Evolutionary conservation across 78 protist species (phyloP), one percentile per base, ranked within the genome.

Genomic region (Mastigamoeba balamuthi): DNA sequence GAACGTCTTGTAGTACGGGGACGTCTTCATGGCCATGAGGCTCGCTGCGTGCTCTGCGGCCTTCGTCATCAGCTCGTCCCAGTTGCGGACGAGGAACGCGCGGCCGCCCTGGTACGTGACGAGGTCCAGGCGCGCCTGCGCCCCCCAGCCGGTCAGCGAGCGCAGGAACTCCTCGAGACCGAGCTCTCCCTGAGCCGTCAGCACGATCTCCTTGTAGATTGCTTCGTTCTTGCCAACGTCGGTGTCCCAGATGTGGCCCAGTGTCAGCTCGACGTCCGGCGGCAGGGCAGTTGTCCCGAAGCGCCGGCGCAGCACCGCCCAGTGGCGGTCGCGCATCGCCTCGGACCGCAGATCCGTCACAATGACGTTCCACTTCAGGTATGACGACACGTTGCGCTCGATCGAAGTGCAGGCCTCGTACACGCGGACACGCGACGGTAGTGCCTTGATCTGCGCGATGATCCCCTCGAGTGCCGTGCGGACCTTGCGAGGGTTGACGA

Each of bases 181-280:
- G 77, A 90, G 72, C 81, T 97, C 99, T 17, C 99, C 99, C 83
- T 91, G 95, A 1, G 98, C 98, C 2, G 72, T 69, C 23, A 82
- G 28, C 58, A 95, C 33, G 5, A 95, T 85, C 30, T 94, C 97
- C 72, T 88, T 74, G 76, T 90, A 82, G 30, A 67, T 74, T 6
- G 35, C 58, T 66, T 89, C 96, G 80, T 93, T 75, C 40, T 71
- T 27, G 7, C 1, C 72, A 29, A 92, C 38, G 66, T 87, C 94
- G 1, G 73, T 68, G 37, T 85, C 92, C 91, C 93, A 96, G 25
- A 96, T 73, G 10, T 77, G 8, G 27, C 92, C 95, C 4, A 94
- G 93, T 6, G 94, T 89, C 66, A 93, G 33, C 40, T 85, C 90
- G 17, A 76, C 36, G 9, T 83, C 8, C 35, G 43, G 43, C 91